Percentiles rank a stretch among this genome's conserved stretches.
These are phyloP conservation scores for Ophiosphaerella narmari DNA, from an alignment of 2,329 filamentous ascomycete species.

Conservation along the genomic window DNA sequence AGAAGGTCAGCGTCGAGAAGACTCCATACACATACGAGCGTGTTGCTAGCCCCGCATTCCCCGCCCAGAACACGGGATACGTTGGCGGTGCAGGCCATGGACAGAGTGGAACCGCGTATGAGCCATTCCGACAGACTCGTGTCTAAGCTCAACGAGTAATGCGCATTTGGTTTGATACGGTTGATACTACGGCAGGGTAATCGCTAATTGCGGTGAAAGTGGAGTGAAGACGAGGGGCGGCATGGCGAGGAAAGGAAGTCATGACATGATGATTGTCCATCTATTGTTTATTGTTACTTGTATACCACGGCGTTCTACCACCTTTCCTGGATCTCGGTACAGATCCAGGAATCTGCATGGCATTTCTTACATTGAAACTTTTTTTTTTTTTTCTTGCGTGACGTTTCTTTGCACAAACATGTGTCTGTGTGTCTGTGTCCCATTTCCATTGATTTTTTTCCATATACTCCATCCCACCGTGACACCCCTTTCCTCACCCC, in stretches of 20 bases:
- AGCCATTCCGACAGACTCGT: conserved; percentile 48
- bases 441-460: too few species aligned
- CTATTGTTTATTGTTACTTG: not conserved
- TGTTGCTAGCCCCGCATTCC: conserved; percentile 51
- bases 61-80: conserved; percentile 27
- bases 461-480: too few species aligned
- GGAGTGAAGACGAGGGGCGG: not conserved
- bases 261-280: conserved; percentile 4
- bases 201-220: not conserved
- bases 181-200: not conserved
- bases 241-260: not conserved
- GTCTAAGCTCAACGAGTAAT: conserved; percentile 16
- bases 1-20: conserved; percentile 60
- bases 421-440: too few species aligned
- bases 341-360: too few species aligned
- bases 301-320: conserved; percentile 1
- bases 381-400: too few species aligned
- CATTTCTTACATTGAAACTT: too few species aligned
- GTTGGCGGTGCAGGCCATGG: conserved; percentile 24
- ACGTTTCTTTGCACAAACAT: too few species aligned
- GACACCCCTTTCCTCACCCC: too few species aligned
- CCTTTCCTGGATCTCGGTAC: not conserved
- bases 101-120: conserved; percentile 43
- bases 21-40: conserved; percentile 65
- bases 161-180: not conserved